Conservation (phyloP, 306 rosid genomes). For the Cicer arietinum region DNA sequence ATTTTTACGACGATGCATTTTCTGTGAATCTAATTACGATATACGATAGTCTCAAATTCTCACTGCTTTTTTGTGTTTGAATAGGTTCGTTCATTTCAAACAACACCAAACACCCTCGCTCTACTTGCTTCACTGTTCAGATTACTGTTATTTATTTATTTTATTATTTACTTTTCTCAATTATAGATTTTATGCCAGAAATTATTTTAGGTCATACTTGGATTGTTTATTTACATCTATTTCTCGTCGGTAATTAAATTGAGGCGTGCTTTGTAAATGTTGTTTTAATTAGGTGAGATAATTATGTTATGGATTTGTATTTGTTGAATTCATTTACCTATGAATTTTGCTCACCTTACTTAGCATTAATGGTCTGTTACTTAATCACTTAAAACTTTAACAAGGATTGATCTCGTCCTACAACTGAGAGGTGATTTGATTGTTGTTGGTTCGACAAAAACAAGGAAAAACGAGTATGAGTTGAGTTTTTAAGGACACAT, state of each 20-base stretch:
- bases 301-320: neutral
- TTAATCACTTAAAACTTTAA: no score
- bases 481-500: no score
- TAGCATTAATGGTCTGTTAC: neutral
- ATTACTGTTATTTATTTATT: neutral
- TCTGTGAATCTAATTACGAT: neutral
- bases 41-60: neutral
- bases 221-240: neutral
- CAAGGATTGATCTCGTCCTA: no score
- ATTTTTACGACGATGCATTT: neutral
- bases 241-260: neutral
- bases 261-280: neutral
- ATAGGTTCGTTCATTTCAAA: conserved; percentile 28
- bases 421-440: no score
- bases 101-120: neutral
- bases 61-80: neutral
- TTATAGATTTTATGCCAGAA: conserved; percentile 5
- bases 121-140: neutral
- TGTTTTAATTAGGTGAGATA: neutral
- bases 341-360: neutral
- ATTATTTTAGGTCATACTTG: neutral
- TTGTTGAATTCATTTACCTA: neutral
- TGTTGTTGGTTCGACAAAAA: no score
- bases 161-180: neutral
- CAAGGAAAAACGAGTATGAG: no score